Evolutionary conservation across 805 yeast genomes (phyloP), one percentile per base, ranked within the genome.

Genomic region (Wickerhamomyces kurtzmanii): DNA sequence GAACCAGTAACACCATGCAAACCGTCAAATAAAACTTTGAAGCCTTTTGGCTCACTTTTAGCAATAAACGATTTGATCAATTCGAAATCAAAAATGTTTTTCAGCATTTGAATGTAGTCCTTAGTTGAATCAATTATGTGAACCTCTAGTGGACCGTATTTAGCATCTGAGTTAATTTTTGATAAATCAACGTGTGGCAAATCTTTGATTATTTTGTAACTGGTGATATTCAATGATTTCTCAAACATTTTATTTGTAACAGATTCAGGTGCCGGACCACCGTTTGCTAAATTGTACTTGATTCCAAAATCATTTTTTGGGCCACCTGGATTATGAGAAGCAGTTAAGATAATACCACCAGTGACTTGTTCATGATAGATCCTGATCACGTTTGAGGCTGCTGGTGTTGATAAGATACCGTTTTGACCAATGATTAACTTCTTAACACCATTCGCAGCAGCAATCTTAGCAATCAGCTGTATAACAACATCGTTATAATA

Each of bases 321-420:
- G 7, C 97, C 96, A 52, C 98, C 98, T 12, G 98, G 98, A 57
- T 89, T 89, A 57, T 89, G 98, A 15, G 94, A 80, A 3, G 97
- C 97, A 7, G 98, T 89, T 48, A 89, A 65, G 40, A 91, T 84
- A 57, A 89, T 89, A 37, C 97, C 97, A 36, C 97, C 98, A 9
- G 96, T 85, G 33, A 78, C 73, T 19, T 47, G 48, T 18, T 53
- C 59, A 17, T 50, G 47, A 38, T 64, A 65, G 34, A 75, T 71
- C 55, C 98, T 73, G 43, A 89, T 91, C 32, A 91, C 62, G 50
- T 86, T 84, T n/a, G 95, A 83, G 13, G 96, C 89, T 12, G 97
- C 96, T 2, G 97, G 98, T 4, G 98, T 91, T 13, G 95, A 83
- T 29, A 91, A 63, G 33, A 91, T 65, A 13, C 96, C 96, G 45